Percentiles rank a stretch among this genome's conserved stretches.
Evolutionary conservation across 83 land plant species (phyloP).

Genomic region (Thuja plicata): DNA sequence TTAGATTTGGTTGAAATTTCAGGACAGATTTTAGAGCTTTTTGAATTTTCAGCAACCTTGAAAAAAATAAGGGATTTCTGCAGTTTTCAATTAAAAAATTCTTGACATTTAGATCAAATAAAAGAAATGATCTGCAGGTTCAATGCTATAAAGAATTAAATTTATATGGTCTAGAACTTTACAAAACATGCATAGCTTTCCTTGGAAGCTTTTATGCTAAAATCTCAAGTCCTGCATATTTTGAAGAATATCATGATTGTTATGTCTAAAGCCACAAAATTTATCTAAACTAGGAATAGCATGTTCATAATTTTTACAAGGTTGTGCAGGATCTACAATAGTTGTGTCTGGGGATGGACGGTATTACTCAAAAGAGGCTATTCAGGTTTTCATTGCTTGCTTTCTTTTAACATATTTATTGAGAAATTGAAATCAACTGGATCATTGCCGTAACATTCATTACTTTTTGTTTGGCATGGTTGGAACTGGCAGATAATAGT

Average conservation of each 20-base stretch:
- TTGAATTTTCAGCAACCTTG: background rate
- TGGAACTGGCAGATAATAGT: constrained; percentile 72
- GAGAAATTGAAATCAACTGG: constrained; percentile 10
- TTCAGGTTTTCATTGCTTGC: constrained; percentile 56
- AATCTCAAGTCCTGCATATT: background rate
- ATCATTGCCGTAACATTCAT: background rate
- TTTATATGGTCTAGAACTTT: background rate
- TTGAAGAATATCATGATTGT: background rate
- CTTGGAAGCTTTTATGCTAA: background rate
- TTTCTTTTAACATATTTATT: constrained; percentile 6
- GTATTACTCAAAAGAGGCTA: constrained; percentile 89
- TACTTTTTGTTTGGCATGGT: background rate
- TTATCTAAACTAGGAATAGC: background rate
- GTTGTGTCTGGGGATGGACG: constrained; percentile 99
- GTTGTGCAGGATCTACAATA: constrained; percentile 64
- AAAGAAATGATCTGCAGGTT: background rate
- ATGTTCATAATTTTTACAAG: background rate
- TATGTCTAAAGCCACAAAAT: background rate
- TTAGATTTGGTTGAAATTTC: background rate
- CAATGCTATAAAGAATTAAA: background rate
- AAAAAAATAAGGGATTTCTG: background rate
- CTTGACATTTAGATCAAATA: background rate
- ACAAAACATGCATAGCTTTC: background rate
- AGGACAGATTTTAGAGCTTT: background rate
- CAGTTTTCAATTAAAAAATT: background rate